Percentiles rank a stretch among this genome's conserved stretches.
Conservation (phyloP, 2,329 filamentous ascomycete species). For the Fusarium sororula region DNA sequence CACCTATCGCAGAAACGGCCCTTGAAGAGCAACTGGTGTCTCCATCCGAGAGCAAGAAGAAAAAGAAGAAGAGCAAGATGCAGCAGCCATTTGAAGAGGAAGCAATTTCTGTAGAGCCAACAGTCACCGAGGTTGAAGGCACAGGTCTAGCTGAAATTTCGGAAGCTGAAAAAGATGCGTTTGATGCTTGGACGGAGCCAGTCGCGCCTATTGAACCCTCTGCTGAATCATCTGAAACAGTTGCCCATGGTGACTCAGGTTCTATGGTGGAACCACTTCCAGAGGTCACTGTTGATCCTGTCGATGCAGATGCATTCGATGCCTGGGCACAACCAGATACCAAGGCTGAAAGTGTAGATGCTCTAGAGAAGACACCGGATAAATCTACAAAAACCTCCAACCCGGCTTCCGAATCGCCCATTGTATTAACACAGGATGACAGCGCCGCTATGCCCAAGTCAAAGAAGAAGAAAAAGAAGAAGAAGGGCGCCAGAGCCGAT, state of each 20-base stretch:
- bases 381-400: slow-evolving; percentile 6
- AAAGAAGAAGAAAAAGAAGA: slow-evolving; percentile 45
- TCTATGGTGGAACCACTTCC: neutral
- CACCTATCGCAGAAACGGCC: neutral
- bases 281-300: neutral
- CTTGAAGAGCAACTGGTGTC: slow-evolving; percentile 2
- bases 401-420: slow-evolving; percentile 1
- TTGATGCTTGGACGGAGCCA: slow-evolving; percentile 31
- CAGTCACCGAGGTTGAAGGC: neutral
- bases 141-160: neutral
- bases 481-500: slow-evolving; percentile 32
- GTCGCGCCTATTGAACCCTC: neutral
- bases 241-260: neutral
- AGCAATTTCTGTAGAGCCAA: neutral
- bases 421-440: slow-evolving; percentile 15
- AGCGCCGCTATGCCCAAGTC: slow-evolving; percentile 11
- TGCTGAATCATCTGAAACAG: neutral
- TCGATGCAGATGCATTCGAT: slow-evolving; percentile 29
- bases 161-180: slow-evolving; percentile 19
- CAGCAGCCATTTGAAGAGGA: slow-evolving; percentile 18
- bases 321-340: slow-evolving; percentile 24
- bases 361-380: neutral
- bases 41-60: slow-evolving; percentile 38
- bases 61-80: slow-evolving; percentile 39
- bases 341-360: neutral